Percentiles rank a stretch among this genome's conserved stretches.
Conservation (phyloP, 768 basidiomycete species). For the Trametes gibbosa region DNA sequence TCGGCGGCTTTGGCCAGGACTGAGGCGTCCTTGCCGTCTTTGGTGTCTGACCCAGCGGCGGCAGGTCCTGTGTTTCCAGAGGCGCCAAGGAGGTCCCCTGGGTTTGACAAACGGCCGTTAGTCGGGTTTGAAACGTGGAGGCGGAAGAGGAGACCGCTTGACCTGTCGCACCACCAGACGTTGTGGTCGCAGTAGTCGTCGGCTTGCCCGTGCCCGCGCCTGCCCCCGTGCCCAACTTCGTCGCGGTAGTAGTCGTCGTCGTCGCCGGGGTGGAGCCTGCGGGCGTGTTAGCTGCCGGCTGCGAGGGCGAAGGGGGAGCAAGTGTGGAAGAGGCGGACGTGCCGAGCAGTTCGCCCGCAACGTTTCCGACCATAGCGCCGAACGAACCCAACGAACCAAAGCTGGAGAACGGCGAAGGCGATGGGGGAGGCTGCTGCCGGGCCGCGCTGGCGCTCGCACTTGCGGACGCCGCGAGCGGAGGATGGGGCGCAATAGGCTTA, state of each 20-base stretch:
- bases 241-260: not conserved
- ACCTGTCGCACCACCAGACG: slow-evolving; percentile 4
- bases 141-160: slow-evolving; percentile 14
- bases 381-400: slow-evolving; percentile 5
- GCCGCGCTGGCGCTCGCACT: not conserved
- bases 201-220: not conserved
- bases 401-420: slow-evolving; percentile 10
- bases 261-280: slow-evolving; percentile 1
- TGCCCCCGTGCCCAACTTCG: not conserved
- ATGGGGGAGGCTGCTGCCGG: not conserved
- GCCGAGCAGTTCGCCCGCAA: slow-evolving; percentile 17
- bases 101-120: slow-evolving; percentile 19
- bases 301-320: slow-evolving; percentile 11
- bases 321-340: slow-evolving; percentile 12
- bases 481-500: slow-evolving; percentile 7
- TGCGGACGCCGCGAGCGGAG: slow-evolving; percentile 2
- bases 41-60: slow-evolving; percentile 7
- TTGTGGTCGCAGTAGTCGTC: not conserved
- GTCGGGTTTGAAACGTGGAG: slow-evolving; percentile 14
- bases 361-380: slow-evolving; percentile 10
- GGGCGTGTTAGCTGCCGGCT: slow-evolving; percentile 7
- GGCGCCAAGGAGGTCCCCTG: slow-evolving; percentile 15
- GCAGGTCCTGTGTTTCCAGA: slow-evolving; percentile 2
- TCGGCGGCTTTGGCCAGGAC: slow-evolving; percentile 9
- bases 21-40: slow-evolving; percentile 11